Evolutionary conservation across 257 asterid genomes (phyloP).

Genomic region (Pogostemon cablin): DNA sequence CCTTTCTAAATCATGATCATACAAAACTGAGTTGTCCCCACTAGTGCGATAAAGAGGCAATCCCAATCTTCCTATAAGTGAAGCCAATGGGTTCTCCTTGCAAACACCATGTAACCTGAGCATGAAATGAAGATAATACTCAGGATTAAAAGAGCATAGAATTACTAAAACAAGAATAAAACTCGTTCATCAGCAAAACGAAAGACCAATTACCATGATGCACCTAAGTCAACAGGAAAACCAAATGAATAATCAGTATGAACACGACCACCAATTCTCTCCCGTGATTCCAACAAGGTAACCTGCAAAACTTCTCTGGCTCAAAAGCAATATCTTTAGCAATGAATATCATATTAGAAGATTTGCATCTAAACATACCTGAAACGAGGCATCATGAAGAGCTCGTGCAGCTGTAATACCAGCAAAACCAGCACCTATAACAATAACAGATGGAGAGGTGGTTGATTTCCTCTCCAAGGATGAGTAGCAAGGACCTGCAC

Average conservation of each 20-base stretch:
- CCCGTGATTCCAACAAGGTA: constrained; percentile 85
- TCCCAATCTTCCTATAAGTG: constrained; percentile 88
- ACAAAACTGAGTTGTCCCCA: constrained; percentile 94
- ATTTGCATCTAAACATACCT: constrained; percentile 45
- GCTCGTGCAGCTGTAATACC: constrained; percentile 92
- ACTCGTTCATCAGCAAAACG: not conserved
- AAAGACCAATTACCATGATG: constrained; percentile 73
- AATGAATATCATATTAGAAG: constrained; percentile 6
- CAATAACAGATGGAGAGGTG: constrained; percentile 78
- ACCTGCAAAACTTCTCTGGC: constrained; percentile 54
- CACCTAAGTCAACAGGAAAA: constrained; percentile 98
- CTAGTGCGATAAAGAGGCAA: constrained; percentile 96
- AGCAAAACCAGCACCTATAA: constrained; percentile 94
- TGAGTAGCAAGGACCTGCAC: constrained; percentile 59
- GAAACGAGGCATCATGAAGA: constrained; percentile 85
- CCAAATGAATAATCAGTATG: constrained; percentile 94
- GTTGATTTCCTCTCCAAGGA: constrained; percentile 46
- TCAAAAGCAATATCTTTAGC: constrained; percentile 12
- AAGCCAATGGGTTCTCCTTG: constrained; percentile 93
- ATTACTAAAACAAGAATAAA: constrained; percentile 6
- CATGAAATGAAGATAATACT: constrained; percentile 26
- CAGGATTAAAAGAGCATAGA: not conserved
- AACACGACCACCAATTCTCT: constrained; percentile 96
- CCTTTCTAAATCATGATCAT: constrained; percentile 99
- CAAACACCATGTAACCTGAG: constrained; percentile 96